Base-by-base conservation (phyloP, 768 basidiomycete genomes). In the Suillus hirtellus region DNA sequence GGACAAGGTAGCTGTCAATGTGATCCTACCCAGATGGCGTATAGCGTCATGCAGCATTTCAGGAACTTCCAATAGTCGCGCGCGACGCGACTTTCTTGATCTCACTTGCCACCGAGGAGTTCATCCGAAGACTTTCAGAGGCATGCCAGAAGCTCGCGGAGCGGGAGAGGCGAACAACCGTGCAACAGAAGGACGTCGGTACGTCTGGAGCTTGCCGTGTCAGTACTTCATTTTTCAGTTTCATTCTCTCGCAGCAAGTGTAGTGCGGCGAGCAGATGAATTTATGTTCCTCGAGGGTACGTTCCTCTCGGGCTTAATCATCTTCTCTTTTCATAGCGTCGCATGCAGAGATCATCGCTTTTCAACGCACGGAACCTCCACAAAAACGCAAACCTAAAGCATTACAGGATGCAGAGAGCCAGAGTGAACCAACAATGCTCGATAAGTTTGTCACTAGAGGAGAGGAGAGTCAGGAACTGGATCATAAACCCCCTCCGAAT, bases 91-190 rank as follows among this genome's bases (percentile, higher is more conserved):
- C 86, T 0, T 87, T 93, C 67, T 75, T 94, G 65, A 88, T 96
- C 53, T 86, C 91, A 24, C 77, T 93, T 34, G 93, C 93, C 6
- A 89, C 95, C 61, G 95, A 96, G 75, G 89, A 93, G 73, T 96
- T 96, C 67, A 89, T 96, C 60, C 87, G 85, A 72, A 83, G 87
- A 58, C 76, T 96, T 35, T 82, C 84, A 38, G 85, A 89, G 62
- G 89, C 91, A 7, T 85, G 84, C n/a, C 87, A 90, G 66, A 82
- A 78, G 60, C 82, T 86, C 15, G 92, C 94, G 6, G 81, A 84
- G 63, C 78, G 85, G 60, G 92, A 95, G 65, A 89, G 86, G 67
- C 78, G 94, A 64, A 74, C 85, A 35, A 94, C 87, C 0, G 84
- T 95, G 19, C 91, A 92, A 71, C 84, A 90, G 67, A 86, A 83